Percentiles rank a stretch among this genome's conserved stretches.
Conservation (phyloP, 208 protist genomes). For the Acanthamoeba sp. region DNA sequence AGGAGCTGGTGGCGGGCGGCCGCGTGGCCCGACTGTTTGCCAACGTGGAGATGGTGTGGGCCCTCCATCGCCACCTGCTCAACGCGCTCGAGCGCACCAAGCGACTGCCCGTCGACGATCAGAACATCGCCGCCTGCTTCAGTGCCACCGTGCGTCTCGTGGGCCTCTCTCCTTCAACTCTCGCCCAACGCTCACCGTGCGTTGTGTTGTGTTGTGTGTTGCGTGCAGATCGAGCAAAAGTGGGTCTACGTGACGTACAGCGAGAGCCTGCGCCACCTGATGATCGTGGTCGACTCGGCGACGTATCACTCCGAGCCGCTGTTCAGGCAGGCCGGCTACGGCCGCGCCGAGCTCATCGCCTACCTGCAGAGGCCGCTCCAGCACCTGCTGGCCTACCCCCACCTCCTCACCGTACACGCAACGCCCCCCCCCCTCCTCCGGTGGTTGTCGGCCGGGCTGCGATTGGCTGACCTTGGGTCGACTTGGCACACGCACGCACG, state of each 20-base stretch:
- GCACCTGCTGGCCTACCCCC: background rate
- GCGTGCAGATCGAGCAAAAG: background rate
- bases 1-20: background rate
- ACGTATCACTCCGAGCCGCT: background rate
- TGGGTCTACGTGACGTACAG: background rate
- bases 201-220: too few relatives aligned
- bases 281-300: background rate
- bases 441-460: background rate
- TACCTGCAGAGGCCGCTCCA: background rate
- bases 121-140: background rate
- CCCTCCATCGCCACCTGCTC: background rate
- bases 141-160: background rate
- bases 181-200: too few relatives aligned
- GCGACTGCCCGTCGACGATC: background rate
- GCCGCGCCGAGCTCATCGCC: background rate
- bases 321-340: background rate
- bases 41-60: background rate
- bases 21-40: background rate
- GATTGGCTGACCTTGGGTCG: background rate
- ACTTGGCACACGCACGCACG: too few relatives aligned
- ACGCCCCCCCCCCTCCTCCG: too few relatives aligned
- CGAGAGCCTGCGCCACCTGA: background rate
- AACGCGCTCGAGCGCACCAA: background rate
- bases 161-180: too few relatives aligned
- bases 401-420: constrained; percentile 9